Percentiles rank a stretch among this genome's conserved stretches.
phyloP scores from a whole-genome alignment of 192 early-diverging fungal species.

The Helicostylum pulchrum region DNA sequence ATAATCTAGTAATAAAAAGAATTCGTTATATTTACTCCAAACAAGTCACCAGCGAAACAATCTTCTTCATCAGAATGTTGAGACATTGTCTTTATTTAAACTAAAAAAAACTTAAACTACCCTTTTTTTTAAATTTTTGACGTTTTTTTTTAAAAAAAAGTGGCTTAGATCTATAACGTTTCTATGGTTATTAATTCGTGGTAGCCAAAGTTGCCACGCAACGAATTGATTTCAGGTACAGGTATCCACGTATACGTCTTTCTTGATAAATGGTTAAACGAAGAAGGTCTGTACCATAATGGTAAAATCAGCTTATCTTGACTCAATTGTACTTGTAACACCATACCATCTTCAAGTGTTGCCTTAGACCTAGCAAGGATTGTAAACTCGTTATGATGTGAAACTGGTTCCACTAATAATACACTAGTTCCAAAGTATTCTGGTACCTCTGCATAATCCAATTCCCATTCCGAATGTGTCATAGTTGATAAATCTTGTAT shows the following conservation, averaged over 20 bases:
- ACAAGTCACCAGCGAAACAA: conserved; percentile 33
- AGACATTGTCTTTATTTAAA: too few relatives aligned
- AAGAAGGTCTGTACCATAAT: conserved; percentile 22
- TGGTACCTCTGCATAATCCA: not conserved
- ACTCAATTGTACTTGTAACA: not conserved
- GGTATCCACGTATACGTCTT: not conserved
- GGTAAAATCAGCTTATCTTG: conserved; percentile 2
- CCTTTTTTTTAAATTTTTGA: too few relatives aligned
- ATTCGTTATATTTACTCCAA: conserved; percentile 22
- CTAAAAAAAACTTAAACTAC: too few relatives aligned
- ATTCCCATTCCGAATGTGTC: not conserved
- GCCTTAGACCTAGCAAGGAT: not conserved
- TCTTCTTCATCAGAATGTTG: conserved; percentile 29
- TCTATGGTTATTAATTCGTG: too few relatives aligned
- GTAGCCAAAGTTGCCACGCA: too few relatives aligned
- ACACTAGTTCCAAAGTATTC: conserved; percentile 17
- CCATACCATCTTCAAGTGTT: not conserved
- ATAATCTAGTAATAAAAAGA: not conserved
- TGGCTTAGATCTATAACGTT: too few relatives aligned
- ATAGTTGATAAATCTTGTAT: not conserved
- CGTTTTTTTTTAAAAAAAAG: too few relatives aligned
- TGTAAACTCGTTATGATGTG: not conserved
- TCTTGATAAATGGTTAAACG: not conserved
- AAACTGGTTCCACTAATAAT: not conserved
- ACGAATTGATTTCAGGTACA: too few relatives aligned